phyloP scores from a whole-genome alignment of 2,329 filamentous ascomycete species.

The Penicillium rolfsii region DNA sequence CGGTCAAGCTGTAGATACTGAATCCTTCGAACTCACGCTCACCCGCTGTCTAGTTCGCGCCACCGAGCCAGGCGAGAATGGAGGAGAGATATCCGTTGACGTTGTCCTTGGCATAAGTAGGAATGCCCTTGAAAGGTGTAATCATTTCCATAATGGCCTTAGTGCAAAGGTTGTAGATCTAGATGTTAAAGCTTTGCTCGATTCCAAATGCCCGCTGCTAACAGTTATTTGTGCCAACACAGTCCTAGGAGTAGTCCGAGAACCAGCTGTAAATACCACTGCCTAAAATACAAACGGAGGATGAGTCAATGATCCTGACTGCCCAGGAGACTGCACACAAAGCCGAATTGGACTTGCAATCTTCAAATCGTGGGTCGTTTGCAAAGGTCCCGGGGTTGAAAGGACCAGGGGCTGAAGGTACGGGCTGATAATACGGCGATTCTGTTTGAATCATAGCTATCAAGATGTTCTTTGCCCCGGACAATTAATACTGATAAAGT shows the following conservation, averaged over 20 bases:
- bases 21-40: slow-evolving; percentile 18
- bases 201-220: slow-evolving; percentile 41
- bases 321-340: too few species aligned
- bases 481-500: slow-evolving; percentile 72
- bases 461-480: slow-evolving; percentile 56
- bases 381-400: too few species aligned
- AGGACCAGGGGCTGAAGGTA: too few species aligned
- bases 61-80: slow-evolving; percentile 19
- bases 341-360: too few species aligned
- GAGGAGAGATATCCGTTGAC: slow-evolving; percentile 29
- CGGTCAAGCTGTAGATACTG: not conserved
- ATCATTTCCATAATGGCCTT: slow-evolving; percentile 30
- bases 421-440: slow-evolving; percentile 71
- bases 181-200: slow-evolving; percentile 22
- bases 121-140: slow-evolving; percentile 12
- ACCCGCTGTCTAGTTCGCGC: slow-evolving; percentile 12
- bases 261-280: slow-evolving; percentile 67
- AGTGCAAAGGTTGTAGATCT: slow-evolving; percentile 31
- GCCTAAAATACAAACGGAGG: too few species aligned
- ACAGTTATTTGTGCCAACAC: slow-evolving; percentile 53
- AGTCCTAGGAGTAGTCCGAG: slow-evolving; percentile 59
- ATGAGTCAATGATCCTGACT: too few species aligned
- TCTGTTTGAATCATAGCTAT: slow-evolving; percentile 68
- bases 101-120: slow-evolving; percentile 20
- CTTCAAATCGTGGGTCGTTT: too few species aligned